Conservation (phyloP, 495 filamentous ascomycete genomes). For the Hyphodiscus hymeniophilus region DNA sequence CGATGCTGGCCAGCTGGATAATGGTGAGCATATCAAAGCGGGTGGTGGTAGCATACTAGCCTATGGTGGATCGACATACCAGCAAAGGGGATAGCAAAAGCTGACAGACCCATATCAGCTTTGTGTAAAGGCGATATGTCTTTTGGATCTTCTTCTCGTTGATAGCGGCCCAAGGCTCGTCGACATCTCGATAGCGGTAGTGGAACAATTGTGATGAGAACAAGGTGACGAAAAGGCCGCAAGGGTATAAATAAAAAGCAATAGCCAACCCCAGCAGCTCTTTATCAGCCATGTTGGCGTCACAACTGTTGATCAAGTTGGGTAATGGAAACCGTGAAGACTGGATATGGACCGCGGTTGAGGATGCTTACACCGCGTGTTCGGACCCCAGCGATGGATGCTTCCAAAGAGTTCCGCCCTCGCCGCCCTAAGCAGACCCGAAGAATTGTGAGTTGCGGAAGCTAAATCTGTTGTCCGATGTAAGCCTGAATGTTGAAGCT, state of each 20-base stretch:
- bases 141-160: slow-evolving; percentile 20
- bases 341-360: neutral
- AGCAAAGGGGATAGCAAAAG: slow-evolving; percentile 19
- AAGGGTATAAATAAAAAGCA: slow-evolving; percentile 27
- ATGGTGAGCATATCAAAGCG: slow-evolving; percentile 5
- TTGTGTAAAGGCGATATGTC: slow-evolving; percentile 23
- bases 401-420: slow-evolving; percentile 1
- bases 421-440: no score
- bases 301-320: slow-evolving; percentile 3
- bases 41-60: neutral
- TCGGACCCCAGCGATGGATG: slow-evolving; percentile 3
- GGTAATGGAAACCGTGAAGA: slow-evolving; percentile 4
- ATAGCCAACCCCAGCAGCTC: slow-evolving; percentile 24
- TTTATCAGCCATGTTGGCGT: slow-evolving; percentile 5
- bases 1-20: slow-evolving; percentile 19
- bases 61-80: slow-evolving; percentile 13
- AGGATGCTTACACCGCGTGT: slow-evolving; percentile 4
- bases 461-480: no score
- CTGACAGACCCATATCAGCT: slow-evolving; percentile 22
- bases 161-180: slow-evolving; percentile 6
- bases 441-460: no score
- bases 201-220: slow-evolving; percentile 22
- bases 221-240: slow-evolving; percentile 22
- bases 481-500: no score
- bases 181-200: slow-evolving; percentile 21